Conservation (phyloP, 2,329 filamentous ascomycete species). For the Neofusicoccum cordaticola region DNA sequence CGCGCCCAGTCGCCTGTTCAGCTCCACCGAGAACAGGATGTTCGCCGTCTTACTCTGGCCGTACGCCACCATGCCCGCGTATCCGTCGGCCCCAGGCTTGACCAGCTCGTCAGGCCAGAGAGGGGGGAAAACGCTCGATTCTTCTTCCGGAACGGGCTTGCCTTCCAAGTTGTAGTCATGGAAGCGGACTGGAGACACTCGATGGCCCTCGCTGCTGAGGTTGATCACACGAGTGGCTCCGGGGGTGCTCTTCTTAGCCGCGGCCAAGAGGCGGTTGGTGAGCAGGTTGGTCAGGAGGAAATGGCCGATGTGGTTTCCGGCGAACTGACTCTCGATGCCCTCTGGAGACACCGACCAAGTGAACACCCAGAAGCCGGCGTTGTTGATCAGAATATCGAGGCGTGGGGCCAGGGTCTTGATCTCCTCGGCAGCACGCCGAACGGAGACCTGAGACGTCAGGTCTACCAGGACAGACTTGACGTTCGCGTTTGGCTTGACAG, state of each 20-base stretch:
- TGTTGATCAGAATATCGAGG: conserved; percentile 45
- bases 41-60: conserved; percentile 28
- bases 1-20: conserved; percentile 24
- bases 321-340: conserved; percentile 47
- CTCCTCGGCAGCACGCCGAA: conserved; percentile 35
- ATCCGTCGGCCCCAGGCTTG: conserved; percentile 3
- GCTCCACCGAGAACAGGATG: conserved; percentile 26
- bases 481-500: conserved; percentile 32
- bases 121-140: background rate
- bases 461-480: conserved; percentile 34
- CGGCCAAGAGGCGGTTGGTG: conserved; percentile 38
- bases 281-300: conserved; percentile 46
- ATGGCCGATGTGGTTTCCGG: conserved; percentile 47
- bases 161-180: conserved; percentile 22
- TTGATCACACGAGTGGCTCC: conserved; percentile 28
- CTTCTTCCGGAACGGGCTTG: background rate
- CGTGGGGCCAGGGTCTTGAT: conserved; percentile 26
- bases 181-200: conserved; percentile 19
- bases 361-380: conserved; percentile 35
- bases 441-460: conserved; percentile 34
- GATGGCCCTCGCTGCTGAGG: conserved; percentile 25
- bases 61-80: conserved; percentile 19
- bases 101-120: background rate
- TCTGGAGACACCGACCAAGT: conserved; percentile 32
- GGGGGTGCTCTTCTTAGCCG: conserved; percentile 19